Base-by-base conservation (phyloP, 2,329 filamentous ascomycete genomes). In the Diaporthe humulicola region DNA sequence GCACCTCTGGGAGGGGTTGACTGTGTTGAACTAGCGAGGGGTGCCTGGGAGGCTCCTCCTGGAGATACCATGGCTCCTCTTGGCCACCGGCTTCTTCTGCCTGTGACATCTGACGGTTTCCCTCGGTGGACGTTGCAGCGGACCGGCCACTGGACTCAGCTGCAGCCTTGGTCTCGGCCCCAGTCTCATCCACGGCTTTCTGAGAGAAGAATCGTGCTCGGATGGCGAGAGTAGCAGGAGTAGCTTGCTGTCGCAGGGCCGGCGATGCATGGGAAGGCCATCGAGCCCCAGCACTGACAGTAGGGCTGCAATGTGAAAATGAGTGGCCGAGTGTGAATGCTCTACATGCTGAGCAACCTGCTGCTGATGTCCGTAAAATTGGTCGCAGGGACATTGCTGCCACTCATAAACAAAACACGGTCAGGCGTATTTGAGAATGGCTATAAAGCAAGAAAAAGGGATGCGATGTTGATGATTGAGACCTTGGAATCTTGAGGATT, bases 1-100 rank as follows among this genome's bases (percentile, higher is more conserved):
- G 96, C 0, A 88, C 80, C n/a, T 86, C 85, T 25, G 89, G 90
- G 10, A 90, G 78, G 1, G 83, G 84, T 4, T 85, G 82, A 25
- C 85, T 85, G 54, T 85, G 84, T 76, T 86, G 85, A n/a, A 88
- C 83, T 33, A 85, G 84, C 6, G 87, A 84, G 0, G 88, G 84
- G 75, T 90, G 88, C 45, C 85, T 83, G 1, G 90, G 89, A 1
- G 89, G 85, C 56, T 94, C 90, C 78, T 94, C 91, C 81, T 97
- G 92, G 38, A 98, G 91, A 83, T 98, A 98, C 97, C 97, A 98
- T 72, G 84, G 86, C 5, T 83, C 79, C 10, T 82, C 73, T 19
- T 64, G 50, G 17, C 30, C 28, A 66, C 15, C n/a, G 5, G 57
- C 54, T 17, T 75, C 38, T n/a, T 72, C 28, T 15, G n/a, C 17